A percentile compares a stretch with the other conserved stretches of the same genome.
phyloP scores from a whole-genome alignment of 352 stramenopile species.

The Pythium myriotylum region DNA sequence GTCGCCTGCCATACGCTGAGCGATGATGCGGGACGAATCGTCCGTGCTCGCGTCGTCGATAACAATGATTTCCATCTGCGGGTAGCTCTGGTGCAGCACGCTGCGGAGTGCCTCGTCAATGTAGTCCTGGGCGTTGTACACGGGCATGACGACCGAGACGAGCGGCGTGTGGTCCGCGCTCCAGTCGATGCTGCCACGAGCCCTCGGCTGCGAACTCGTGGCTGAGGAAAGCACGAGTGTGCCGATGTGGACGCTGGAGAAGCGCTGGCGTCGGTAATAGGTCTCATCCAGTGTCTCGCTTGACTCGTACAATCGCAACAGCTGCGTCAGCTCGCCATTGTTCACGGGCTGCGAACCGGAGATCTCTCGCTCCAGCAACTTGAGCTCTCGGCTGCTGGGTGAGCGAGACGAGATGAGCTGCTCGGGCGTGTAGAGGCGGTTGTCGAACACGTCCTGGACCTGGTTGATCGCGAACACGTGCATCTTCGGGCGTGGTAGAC shows the following conservation, averaged over 20 bases:
- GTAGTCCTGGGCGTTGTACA: slow-evolving; percentile 56
- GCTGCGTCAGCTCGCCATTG: slow-evolving; percentile 33
- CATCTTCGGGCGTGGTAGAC: slow-evolving; percentile 57
- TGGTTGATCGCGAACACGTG: slow-evolving; percentile 86
- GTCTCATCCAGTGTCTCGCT: slow-evolving; percentile 51
- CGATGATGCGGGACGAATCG: slow-evolving; percentile 37
- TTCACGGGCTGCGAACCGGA: background rate
- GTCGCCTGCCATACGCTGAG: slow-evolving; percentile 43
- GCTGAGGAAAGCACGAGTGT: slow-evolving; percentile 50
- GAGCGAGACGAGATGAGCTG: slow-evolving; percentile 16
- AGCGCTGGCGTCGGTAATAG: slow-evolving; percentile 54
- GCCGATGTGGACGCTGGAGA: slow-evolving; percentile 83
- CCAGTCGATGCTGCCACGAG: slow-evolving; percentile 29
- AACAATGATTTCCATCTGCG: slow-evolving; percentile 66
- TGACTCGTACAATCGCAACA: slow-evolving; percentile 35
- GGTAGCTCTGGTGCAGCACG: slow-evolving; percentile 38
- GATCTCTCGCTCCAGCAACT: slow-evolving; percentile 14
- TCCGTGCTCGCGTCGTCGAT: slow-evolving; percentile 75
- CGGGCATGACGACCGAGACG: slow-evolving; percentile 74
- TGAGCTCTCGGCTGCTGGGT: slow-evolving; percentile 28
- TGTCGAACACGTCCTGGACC: slow-evolving; percentile 79
- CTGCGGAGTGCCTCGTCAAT: slow-evolving; percentile 53
- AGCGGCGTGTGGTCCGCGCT: slow-evolving; percentile 32
- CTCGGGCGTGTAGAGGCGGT: slow-evolving; percentile 57
- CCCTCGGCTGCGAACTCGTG: slow-evolving; percentile 14